Evolutionary conservation across 768 basidiomycete genomes (phyloP), one percentile per base, ranked within the genome.

Genomic region (Leccinum aurantiacum): DNA sequence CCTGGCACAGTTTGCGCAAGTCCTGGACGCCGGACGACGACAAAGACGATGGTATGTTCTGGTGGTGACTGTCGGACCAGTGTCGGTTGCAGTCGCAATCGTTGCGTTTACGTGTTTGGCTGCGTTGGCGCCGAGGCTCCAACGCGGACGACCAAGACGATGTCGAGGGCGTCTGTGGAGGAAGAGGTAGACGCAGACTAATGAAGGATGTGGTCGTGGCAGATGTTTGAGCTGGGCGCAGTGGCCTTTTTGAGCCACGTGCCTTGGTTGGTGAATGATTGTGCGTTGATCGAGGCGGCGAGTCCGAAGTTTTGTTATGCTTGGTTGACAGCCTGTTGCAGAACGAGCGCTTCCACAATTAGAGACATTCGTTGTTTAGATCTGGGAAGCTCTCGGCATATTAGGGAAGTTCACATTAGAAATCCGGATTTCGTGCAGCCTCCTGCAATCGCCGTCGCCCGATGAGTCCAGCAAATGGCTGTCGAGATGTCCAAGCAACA

Each of bases 201-300:
- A 4, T 6, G 19, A 29, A 13, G 0, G 13, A 10, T 3, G 8
- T 19, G 5, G 0, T 10, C 3, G 55, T 51, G 4, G 2, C 8
- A 1, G 1, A 25, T 60, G 8, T 63, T 68, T 14, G 67, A 67
- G 53, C 5, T 60, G 25, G 25, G 44, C 7, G 59, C 66, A 7
- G 53, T 66, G 27, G 33, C 38, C 6, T 63, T 68, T 22, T 47
- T 60, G 52, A 47, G 14, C 1, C 63, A 62, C 22, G 27, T 62
- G 2, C 57, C 56, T 2, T 60, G 59, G 57, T 7, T 48, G 24
- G 47, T 48, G 22, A 48, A 22, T 3, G 24, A 48, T 48, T 13
- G 10, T 14, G 10, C 24, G 22, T 48, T 6, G 6, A 48, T 48
- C 6, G 22, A 48, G 31, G 31, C 11, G 31, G 31, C 13, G 11